These are phyloP conservation scores for Stramenopiles sp. DNA, from an alignment of 352 stramenopile species.

Conservation along the genomic window DNA sequence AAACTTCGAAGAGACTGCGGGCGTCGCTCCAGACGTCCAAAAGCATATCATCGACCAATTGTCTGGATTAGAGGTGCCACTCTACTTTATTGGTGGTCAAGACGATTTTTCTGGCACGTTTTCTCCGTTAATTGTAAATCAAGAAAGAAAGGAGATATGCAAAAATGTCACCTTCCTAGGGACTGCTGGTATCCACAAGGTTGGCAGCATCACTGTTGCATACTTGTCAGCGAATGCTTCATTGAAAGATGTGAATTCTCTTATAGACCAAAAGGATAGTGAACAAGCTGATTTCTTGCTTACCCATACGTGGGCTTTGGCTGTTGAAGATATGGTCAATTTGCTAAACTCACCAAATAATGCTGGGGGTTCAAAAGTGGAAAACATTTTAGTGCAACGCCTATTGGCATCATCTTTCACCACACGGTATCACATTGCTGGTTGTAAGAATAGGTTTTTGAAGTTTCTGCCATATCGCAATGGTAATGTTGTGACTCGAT, in stretches of 20 bases:
- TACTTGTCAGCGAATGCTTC: not conserved
- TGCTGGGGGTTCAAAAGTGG: too few relatives aligned
- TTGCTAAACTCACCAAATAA: too few relatives aligned
- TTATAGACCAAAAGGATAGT: not conserved
- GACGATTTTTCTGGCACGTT: not conserved
- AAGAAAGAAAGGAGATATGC: not conserved
- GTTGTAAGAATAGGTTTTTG: constrained; percentile 14
- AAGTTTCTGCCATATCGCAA: constrained; percentile 17
- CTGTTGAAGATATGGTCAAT: too few relatives aligned
- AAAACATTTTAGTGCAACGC: too few relatives aligned
- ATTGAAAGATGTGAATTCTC: not conserved
- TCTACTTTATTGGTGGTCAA: not conserved
- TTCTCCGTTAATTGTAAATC: not conserved
- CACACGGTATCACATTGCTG: constrained; percentile 18
- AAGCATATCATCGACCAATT: too few relatives aligned
- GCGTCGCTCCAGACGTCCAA: not conserved
- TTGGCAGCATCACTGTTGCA: not conserved
- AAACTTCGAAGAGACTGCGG: not conserved
- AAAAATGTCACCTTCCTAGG: not conserved
- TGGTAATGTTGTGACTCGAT: constrained; percentile 9
- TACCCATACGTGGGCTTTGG: not conserved
- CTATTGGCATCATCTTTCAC: not conserved
- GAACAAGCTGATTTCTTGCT: not conserved
- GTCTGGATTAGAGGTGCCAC: too few relatives aligned
- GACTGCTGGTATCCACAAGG: not conserved